Conservation (phyloP, 2,329 filamentous ascomycete species). For the Fusarium verrucosum region DNA sequence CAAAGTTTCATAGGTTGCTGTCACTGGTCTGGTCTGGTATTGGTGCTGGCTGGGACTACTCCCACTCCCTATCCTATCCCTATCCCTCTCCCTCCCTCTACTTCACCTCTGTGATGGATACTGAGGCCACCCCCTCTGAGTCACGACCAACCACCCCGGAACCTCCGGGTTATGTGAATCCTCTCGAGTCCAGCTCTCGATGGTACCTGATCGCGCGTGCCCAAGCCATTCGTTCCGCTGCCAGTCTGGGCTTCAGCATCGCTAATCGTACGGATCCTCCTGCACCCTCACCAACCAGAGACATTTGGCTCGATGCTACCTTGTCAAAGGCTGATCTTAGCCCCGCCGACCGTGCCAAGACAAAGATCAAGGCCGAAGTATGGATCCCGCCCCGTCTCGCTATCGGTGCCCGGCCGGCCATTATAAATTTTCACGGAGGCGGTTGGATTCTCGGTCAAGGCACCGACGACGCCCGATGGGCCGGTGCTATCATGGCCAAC, state of each 20-base stretch:
- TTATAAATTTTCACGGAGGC: conserved; percentile 74
- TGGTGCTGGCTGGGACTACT: no score
- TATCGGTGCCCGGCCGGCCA: conserved; percentile 57
- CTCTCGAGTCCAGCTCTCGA: conserved; percentile 55
- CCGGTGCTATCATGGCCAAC: conserved; percentile 60
- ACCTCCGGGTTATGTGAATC: conserved; percentile 54
- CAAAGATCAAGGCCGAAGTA: conserved; percentile 57
- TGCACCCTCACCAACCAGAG: conserved; percentile 51
- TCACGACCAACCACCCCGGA: conserved; percentile 47
- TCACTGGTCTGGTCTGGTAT: conserved; percentile 9
- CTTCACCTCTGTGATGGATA: conserved; percentile 38
- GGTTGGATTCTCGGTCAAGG: conserved; percentile 71
- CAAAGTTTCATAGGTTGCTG: conserved; percentile 9
- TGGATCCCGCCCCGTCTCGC: conserved; percentile 52
- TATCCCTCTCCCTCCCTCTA: conserved; percentile 16
- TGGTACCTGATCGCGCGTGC: conserved; percentile 56
- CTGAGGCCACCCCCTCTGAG: conserved; percentile 42
- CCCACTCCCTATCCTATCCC: no score
- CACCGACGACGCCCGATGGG: conserved; percentile 71
- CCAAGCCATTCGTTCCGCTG: conserved; percentile 56
- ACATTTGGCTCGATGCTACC: conserved; percentile 56
- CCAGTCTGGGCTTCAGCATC: conserved; percentile 55
- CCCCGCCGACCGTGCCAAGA: conserved; percentile 47
- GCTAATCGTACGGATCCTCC: conserved; percentile 54
- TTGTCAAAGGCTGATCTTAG: conserved; percentile 49